phyloP scores from a whole-genome alignment of 2,329 filamentous ascomycete genomes.

The Colletotrichum destructivum region DNA sequence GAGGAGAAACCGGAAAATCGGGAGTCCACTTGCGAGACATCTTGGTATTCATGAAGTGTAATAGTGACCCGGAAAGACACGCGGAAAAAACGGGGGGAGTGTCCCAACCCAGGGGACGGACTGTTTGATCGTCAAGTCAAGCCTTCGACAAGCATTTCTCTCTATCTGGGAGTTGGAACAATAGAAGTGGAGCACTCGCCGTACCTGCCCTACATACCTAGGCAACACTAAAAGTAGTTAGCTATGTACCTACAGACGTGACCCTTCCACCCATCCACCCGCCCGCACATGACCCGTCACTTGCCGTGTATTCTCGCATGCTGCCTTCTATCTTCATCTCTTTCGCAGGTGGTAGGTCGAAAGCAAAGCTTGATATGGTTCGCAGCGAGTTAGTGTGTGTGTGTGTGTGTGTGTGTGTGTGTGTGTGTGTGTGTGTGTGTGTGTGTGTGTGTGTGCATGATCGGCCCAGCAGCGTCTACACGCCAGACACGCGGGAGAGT shows the following conservation, averaged over 20 bases:
- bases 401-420: background rate
- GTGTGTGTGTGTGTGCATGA: background rate
- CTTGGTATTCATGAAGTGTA: background rate
- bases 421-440: background rate
- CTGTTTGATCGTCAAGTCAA: constrained; percentile 38
- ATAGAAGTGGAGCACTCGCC: background rate
- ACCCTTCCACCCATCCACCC: background rate
- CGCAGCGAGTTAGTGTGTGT: background rate
- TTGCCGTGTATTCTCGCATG: background rate
- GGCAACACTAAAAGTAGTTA: background rate
- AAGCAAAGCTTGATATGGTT: constrained; percentile 5
- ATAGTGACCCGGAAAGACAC: background rate
- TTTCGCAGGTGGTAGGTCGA: too few relatives aligned
- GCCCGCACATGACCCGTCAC: background rate
- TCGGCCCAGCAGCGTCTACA: background rate
- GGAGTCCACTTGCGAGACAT: background rate
- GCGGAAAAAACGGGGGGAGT: background rate
- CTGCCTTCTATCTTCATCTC: background rate
- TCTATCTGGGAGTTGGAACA: background rate
- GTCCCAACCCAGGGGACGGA: background rate
- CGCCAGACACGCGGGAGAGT: constrained; percentile 15
- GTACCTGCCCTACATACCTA: background rate
- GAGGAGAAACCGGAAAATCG: background rate
- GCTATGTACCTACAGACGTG: background rate
- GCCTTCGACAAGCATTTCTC: constrained; percentile 36